Evolutionary conservation across 1,284 basidiomycete species (phyloP), one percentile per base, ranked within the genome.

Genomic region (Moesziomyces antarcticus): DNA sequence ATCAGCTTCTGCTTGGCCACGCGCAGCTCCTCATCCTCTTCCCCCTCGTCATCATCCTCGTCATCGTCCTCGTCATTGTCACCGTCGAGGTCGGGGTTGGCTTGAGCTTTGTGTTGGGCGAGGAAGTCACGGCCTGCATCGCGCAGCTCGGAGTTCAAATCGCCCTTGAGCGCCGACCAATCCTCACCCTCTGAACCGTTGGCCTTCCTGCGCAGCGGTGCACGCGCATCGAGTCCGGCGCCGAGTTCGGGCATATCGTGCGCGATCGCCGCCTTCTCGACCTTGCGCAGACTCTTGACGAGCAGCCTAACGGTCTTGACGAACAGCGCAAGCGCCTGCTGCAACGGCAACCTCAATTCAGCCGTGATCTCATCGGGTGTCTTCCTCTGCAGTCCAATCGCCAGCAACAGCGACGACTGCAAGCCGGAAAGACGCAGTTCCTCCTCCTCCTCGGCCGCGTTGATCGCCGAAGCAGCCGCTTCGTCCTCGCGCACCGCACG

Each of bases 381-480:
- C 86, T 99, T 98, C 49, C 93, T 88, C 85, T 99, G 97, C 64
- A 96, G 85, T 0, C 97, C 97, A 50, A 99, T 87, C 0, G 93
- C 93, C 16, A 82, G 64, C 24, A 83, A 65, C 18, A 82, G 56
- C 3, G 80, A 77, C 3, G 70, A 69, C 37, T 82, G 80, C 13
- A 83, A 30, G 16, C 73, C 81, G 18, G 73, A 75, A 9, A 83
- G 63, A 21, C 63, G 68, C 27, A 82, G 70, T 42, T 68, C 65
- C 47, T 66, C 56, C 50, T 78, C 66, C 18, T 68, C 61, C 10
- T 75, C 72, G 16, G 30, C 30, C 10, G 70, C 73, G 13, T 59
- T 70, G 48, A 74, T 69, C 22, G 57, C 70, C 6, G 64, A 64
- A 5, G 64, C 76, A 27, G 69, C 75, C 3, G 68, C 75, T 43